Base-by-base conservation (phyloP, 352 stramenopile genomes). In the Pythium scleroteichum region DNA sequence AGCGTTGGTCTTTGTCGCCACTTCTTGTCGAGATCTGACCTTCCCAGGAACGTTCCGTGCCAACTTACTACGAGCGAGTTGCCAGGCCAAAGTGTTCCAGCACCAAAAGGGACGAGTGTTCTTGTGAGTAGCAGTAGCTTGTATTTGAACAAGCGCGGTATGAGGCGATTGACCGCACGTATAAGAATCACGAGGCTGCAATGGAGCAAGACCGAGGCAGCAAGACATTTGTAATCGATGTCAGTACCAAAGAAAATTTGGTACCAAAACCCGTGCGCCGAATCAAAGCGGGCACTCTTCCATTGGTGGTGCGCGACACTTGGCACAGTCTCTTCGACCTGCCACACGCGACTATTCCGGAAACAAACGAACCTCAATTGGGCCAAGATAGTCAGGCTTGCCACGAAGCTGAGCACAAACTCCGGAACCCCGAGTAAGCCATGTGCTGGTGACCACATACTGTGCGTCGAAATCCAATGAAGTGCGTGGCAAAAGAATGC, bases 361-460 rank as follows among this genome's bases (percentile, higher is more conserved):
- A 55, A 44, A 17, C 39, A 54, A 32, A 59, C 27, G 3, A 45
- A 40, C 3, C 62, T 38, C 4, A 56, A 16, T 23, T 62, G 53
- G 4, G 53, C 62, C 14, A 62, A 59, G 3, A 68, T 35, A 4
- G 53, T 69, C 19, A 69, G 19, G 20, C 51, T 58, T 7, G 57
- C 59, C 10, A 76, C 33, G 14, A 73, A 61, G 22, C 22, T 71
- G 27, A 76, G 26, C 2, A 53, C 48, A 39, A 69, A 70, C 40
- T 73, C 69, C n/a, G 60, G 53, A 4, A 71, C 41, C 0, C 60
- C 57, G 16, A 47, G 40, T 19, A 76, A 54, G 7, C 65, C 69
- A 19, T 53, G 35, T 0, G 35, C 39, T 1, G 61, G 42, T 6
- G 62, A 62, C 61, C 61, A 71, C 13, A 38, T 6, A 27, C 40